Evolutionary conservation across 2,329 filamentous ascomycete species (phyloP), one percentile per base, ranked within the genome.

Genomic region (Diaporthe longicolla): DNA sequence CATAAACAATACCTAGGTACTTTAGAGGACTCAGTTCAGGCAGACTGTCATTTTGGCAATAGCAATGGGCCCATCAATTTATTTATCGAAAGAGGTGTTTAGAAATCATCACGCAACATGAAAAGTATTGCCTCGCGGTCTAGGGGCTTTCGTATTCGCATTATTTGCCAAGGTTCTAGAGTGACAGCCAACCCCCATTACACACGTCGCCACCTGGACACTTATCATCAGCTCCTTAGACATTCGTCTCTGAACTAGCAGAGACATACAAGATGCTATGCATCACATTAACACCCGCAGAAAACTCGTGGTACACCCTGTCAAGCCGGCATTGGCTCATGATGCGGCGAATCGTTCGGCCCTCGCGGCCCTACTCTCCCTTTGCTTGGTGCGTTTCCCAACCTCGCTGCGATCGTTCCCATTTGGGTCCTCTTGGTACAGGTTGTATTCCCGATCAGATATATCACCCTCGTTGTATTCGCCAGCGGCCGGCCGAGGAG

Each of bases 401-500:
- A 43, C 63, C 65, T 74, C 63, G 50, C 71, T 73, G 13, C 70
- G 37, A 32, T 72, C 71, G 9, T 71, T 66, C 0, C 66, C 71
- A 1, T 45, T 48, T 11, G 43, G 58, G 29, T 74, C 68, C 19
- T 75, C 75, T n/a, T 54, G 71, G 19, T 72, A 71, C 69, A 70
- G n/a, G 8, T 71, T 66, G n/a, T 75, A 74, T 40, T 74, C 73
- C 17, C 19, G 13, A 48, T 66, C 75, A 1, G 52, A 70, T 11
- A 76, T 26, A 17, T 75, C 74, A 15, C 75, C 75, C 71, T 76
- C 75, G 17, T 55, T 63, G 58, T 75, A 76, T 54, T 70, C 55
- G 0, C 50, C 74, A 8, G 75, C 75, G 17, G 75, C 75, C n/a
- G 75, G 75, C 61, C 57, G 58, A 54, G 75, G 75, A 37, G 75